Percentiles rank a stretch among this genome's conserved stretches.
Evolutionary conservation across 257 asterid species (phyloP).

Genomic region (Sherardia arvensis): DNA sequence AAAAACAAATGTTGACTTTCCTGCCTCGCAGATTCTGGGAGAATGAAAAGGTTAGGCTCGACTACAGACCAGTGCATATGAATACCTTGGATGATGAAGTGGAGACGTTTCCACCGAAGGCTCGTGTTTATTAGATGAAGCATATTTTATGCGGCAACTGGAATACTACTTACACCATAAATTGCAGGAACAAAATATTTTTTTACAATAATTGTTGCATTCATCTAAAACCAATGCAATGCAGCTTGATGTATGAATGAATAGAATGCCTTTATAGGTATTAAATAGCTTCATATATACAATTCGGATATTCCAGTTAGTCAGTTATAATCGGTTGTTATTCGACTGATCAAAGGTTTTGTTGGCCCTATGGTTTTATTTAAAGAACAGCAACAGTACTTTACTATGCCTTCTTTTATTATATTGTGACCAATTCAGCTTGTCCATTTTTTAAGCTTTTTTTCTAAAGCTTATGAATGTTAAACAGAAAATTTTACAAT

Average conservation of each 20-base stretch:
- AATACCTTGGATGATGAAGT: slow-evolving; percentile 78
- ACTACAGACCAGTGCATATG: slow-evolving; percentile 82
- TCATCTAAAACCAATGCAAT: slow-evolving; percentile 18
- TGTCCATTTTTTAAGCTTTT: no score
- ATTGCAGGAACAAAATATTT: slow-evolving; percentile 13
- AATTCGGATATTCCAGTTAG: background rate
- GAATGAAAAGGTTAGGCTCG: slow-evolving; percentile 59
- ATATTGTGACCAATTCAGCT: no score
- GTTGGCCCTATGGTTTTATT: background rate
- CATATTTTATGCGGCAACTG: background rate
- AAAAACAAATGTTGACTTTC: background rate
- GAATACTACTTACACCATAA: slow-evolving; percentile 15
- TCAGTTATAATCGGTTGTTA: background rate
- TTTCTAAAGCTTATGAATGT: no score
- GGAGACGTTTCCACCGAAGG: slow-evolving; percentile 81
- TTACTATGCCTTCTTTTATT: no score
- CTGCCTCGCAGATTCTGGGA: slow-evolving; percentile 69
- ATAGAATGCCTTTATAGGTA: background rate
- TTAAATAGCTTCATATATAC: background rate
- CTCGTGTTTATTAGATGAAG: slow-evolving; percentile 56
- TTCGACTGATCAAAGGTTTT: background rate
- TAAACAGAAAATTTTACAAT: no score
- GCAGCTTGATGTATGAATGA: slow-evolving; percentile 20
- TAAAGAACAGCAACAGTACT: background rate
- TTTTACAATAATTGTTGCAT: slow-evolving; percentile 36